phyloP scores from a whole-genome alignment of 768 basidiomycete genomes.

The Lactarius quietus region DNA sequence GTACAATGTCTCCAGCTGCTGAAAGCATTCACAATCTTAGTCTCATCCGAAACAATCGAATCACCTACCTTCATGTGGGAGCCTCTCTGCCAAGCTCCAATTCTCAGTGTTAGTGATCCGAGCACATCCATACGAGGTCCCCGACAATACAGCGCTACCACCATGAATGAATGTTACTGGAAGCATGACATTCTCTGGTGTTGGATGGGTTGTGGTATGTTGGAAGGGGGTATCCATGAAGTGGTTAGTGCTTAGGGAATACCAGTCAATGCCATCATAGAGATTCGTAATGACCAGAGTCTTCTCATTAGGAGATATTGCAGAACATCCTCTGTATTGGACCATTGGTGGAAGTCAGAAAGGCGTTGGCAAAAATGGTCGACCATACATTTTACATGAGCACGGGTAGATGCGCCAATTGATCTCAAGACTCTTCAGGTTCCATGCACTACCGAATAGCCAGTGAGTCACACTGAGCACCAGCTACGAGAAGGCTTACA shows the following conservation, averaged over 20 bases:
- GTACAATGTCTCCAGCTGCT: not conserved
- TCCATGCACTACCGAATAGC: no score
- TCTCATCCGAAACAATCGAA: not conserved
- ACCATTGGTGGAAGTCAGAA: no score
- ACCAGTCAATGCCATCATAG: slow-evolving; percentile 6
- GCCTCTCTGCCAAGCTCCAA: not conserved
- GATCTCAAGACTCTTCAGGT: no score
- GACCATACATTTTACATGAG: no score
- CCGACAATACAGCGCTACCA: not conserved
- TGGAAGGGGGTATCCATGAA: no score
- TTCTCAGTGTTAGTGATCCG: not conserved
- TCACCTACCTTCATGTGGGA: not conserved
- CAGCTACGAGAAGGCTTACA: not conserved
- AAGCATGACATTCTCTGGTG: not conserved
- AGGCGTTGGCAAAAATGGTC: not conserved
- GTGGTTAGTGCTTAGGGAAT: not conserved
- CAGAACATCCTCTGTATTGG: slow-evolving; percentile 9
- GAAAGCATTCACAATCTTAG: no score
- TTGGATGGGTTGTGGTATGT: no score
- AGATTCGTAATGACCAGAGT: not conserved
- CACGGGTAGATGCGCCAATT: slow-evolving; percentile 4
- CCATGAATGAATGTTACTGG: not conserved
- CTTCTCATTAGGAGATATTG: not conserved
- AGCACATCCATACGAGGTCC: not conserved
- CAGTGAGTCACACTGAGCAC: no score